phyloP scores from a whole-genome alignment of 2,329 filamentous ascomycete species.

The Aspergillus pseudonomiae region DNA sequence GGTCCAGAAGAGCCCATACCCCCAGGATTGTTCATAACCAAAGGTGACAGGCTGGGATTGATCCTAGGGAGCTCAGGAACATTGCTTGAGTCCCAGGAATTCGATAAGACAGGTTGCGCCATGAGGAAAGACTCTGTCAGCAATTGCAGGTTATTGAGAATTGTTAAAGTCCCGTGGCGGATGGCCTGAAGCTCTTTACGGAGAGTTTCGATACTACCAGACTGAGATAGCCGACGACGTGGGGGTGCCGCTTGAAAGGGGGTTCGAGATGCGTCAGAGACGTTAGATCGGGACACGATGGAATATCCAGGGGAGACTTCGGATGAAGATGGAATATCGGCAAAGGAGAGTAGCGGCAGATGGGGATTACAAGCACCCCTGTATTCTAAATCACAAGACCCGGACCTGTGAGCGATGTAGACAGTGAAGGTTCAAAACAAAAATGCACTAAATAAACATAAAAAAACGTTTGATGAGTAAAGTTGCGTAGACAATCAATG shows the following conservation, averaged over 20 bases:
- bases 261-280: neutral
- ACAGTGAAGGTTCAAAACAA: slow-evolving; percentile 8
- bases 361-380: slow-evolving; percentile 11
- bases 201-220: slow-evolving; percentile 10
- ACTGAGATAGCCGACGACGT: slow-evolving; percentile 1
- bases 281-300: neutral
- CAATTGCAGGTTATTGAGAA: slow-evolving; percentile 7
- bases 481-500: neutral
- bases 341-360: neutral
- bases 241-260: neutral
- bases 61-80: neutral
- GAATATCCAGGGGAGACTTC: neutral
- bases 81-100: neutral
- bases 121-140: slow-evolving; percentile 4
- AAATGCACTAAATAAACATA: slow-evolving; percentile 2
- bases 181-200: slow-evolving; percentile 12
- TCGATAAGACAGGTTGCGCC: neutral
- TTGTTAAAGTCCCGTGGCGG: slow-evolving; percentile 7
- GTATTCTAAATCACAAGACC: slow-evolving; percentile 16
- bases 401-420: slow-evolving; percentile 14
- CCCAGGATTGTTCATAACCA: neutral
- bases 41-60: neutral
- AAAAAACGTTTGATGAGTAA: slow-evolving; percentile 7
- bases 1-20: neutral
- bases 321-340: neutral